Percentiles rank a stretch among this genome's conserved stretches.
These are phyloP conservation scores for Isoetes engelmannii DNA, from an alignment of 83 land plant genomes.

Conservation along the genomic window DNA sequence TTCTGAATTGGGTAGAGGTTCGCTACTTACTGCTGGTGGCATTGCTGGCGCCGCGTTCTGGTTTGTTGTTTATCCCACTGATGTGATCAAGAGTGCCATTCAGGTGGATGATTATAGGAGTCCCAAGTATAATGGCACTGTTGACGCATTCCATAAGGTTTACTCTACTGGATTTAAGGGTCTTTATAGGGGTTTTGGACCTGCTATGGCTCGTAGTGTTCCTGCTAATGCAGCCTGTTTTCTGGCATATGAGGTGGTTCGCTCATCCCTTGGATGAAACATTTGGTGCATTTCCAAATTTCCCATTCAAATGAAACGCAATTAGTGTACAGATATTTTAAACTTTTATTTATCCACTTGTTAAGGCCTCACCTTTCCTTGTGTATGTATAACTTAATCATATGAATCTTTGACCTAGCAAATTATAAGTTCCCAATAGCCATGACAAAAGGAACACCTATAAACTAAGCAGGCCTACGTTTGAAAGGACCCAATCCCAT, in stretches of 20 bases:
- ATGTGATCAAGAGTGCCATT: conserved; percentile 88
- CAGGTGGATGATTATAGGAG: conserved; percentile 77
- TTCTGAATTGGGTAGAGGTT: conserved; percentile 54
- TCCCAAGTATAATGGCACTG: conserved; percentile 71
- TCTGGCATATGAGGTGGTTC: conserved; percentile 76
- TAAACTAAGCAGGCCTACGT: too few species aligned
- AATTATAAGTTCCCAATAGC: too few species aligned
- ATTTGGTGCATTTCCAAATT: too few species aligned
- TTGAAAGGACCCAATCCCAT: too few species aligned
- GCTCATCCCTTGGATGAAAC: conserved; percentile 3
- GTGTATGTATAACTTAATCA: too few species aligned
- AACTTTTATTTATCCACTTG: too few species aligned
- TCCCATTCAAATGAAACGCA: too few species aligned
- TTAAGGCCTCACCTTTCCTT: too few species aligned
- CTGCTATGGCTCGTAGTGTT: conserved; percentile 90
- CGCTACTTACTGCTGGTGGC: conserved; percentile 77
- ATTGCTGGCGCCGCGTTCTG: conserved; percentile 84
- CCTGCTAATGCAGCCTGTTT: conserved; percentile 96
- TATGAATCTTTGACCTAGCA: too few species aligned
- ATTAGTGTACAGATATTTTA: too few species aligned
- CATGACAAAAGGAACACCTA: too few species aligned
- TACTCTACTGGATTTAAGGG: conserved; percentile 61
- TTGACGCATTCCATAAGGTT: conserved; percentile 75
- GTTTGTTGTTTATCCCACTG: conserved; percentile 72
- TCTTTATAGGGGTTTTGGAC: conserved; percentile 82